Percentiles rank a stretch among this genome's conserved stretches.
phyloP scores from a whole-genome alignment of 2,329 filamentous ascomycete species.

The Purpureocillium lavendulum region DNA sequence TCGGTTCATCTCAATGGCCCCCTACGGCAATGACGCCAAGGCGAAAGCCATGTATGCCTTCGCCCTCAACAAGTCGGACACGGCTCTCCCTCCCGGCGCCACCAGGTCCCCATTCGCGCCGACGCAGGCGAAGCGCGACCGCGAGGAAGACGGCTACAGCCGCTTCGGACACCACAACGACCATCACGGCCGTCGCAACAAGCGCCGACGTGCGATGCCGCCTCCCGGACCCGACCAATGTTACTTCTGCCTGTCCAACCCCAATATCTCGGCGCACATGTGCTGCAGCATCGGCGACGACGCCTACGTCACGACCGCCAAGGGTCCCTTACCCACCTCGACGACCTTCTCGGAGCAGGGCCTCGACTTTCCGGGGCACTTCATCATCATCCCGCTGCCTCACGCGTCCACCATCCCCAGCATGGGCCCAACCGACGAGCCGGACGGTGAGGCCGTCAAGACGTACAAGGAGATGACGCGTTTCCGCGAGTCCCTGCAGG shows the following conservation, averaged over 20 bases:
- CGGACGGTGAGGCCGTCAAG: constrained; percentile 44
- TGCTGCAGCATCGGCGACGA: constrained; percentile 84
- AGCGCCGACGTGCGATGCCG: constrained; percentile 40
- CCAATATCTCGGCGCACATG: constrained; percentile 76
- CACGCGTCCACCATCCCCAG: constrained; percentile 68
- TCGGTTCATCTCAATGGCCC: constrained; percentile 82
- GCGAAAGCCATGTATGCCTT: constrained; percentile 79
- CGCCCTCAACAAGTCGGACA: constrained; percentile 56
- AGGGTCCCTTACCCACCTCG: constrained; percentile 72
- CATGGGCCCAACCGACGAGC: constrained; percentile 47
- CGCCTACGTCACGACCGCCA: constrained; percentile 82
- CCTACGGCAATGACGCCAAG: constrained; percentile 67
- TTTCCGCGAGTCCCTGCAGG: constrained; percentile 69
- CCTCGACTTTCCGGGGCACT: constrained; percentile 72
- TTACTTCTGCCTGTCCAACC: constrained; percentile 93
- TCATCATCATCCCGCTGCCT: constrained; percentile 82
- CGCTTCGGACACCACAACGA: constrained; percentile 43
- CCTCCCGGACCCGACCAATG: constrained; percentile 69
- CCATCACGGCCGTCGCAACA: constrained; percentile 33
- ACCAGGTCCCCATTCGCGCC: constrained; percentile 67
- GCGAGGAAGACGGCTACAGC: constrained; percentile 37
- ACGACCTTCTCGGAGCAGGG: constrained; percentile 56
- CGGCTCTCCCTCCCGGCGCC: constrained; percentile 57
- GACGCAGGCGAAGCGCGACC: constrained; percentile 49
- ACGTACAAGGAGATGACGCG: constrained; percentile 75